Conservation (phyloP, 768 basidiomycete genomes). For the Termitomyces sp. region DNA sequence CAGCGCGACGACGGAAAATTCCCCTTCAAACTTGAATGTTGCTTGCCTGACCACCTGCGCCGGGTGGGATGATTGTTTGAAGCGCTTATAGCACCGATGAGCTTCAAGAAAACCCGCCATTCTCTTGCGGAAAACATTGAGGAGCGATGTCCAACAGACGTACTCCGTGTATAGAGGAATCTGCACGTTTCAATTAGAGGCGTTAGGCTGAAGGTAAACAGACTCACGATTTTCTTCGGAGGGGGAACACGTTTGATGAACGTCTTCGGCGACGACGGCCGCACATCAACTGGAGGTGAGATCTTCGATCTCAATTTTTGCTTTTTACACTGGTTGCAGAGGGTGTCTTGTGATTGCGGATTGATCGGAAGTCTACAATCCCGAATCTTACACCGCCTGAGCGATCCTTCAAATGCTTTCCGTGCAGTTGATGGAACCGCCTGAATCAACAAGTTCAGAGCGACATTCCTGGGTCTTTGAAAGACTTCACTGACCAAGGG, state of each 20-base stretch:
- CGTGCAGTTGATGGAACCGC: conserved; percentile 3
- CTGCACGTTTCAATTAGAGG: conserved; percentile 12
- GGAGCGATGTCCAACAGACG: conserved; percentile 22
- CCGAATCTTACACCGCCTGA: conserved; percentile 15
- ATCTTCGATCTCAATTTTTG: conserved; percentile 2
- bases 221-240: conserved; percentile 3
- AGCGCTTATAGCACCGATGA: conserved; percentile 27
- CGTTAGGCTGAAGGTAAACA: background rate
- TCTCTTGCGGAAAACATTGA: conserved; percentile 20
- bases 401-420: background rate
- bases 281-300: background rate
- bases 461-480: background rate
- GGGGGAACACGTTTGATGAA: background rate
- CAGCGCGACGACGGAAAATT: conserved; percentile 40
- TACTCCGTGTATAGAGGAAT: conserved; percentile 29
- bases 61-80: conserved; percentile 12
- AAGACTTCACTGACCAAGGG: conserved; percentile 1
- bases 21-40: conserved; percentile 43
- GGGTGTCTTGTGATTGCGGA: conserved; percentile 6
- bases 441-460: background rate
- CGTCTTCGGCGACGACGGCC: background rate
- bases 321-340: conserved; percentile 24
- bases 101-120: conserved; percentile 28
- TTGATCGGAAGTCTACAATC: conserved; percentile 19
- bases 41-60: conserved; percentile 9